Base-by-base conservation (phyloP, 2,329 filamentous ascomycete species). In the Sporothrix globosa region DNA sequence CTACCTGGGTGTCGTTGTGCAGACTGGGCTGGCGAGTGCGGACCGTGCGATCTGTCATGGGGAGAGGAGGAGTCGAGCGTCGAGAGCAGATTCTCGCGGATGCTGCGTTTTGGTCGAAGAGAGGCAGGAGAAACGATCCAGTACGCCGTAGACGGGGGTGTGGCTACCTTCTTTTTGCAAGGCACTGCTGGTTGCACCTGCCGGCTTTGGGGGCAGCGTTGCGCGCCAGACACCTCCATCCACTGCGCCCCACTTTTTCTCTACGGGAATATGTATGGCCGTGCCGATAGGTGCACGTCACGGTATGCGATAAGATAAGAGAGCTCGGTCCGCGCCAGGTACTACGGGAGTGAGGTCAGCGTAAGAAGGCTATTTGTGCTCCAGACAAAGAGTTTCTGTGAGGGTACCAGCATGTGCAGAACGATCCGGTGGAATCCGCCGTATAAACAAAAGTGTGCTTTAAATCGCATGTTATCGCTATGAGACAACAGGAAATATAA, bases 261-360 rank as follows among this genome's bases (percentile, higher is more conserved):
- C 1, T 46, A 13, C 70, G 70, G 70, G 68, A n/a, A 58, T 69
- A 63, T 24, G 65, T 70, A 70, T 68, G 19, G 63, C 69, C 69
- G 69, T 19, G 50, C 69, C 69, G 69, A 52, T 13, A 48, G 19
- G 41, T 54, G 44, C 65, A 65, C 69, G 69, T 70, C 69, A 63
- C 66, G 50, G 52, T n/a, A 21, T 6, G 13, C 39, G 70, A 71
- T 70, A 70, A 67, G 69, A 70, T 71, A 71, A 71, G 69, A 58
- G n/a, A 70, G 61, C 58, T 63, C 21, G 21, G n/a, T 27, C 11
- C 39, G 39, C 58, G 58, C 56, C 34, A 60, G 56, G 19, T 44
- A 44, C 39, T 11, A n/a, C 2, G 53, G 14, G 44, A 56, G 4
- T 1, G 54, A 21, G 58, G 58, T 46, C 39, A 44, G 14, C 58